Conservation (phyloP, 2,329 filamentous ascomycete genomes). For the Aspergillus novoparasiticus region DNA sequence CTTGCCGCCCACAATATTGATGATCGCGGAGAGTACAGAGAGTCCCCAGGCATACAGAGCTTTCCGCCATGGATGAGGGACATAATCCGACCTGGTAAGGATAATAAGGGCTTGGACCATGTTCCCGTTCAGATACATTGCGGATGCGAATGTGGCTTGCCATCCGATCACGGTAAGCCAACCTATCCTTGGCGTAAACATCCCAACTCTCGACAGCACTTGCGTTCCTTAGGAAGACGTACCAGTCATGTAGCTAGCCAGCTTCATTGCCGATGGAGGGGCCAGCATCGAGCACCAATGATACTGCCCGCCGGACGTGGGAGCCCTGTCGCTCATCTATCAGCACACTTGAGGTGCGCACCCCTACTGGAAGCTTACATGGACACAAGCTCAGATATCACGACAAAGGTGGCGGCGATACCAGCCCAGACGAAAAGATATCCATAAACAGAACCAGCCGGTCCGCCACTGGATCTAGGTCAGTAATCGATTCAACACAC, state of each 20-base stretch:
- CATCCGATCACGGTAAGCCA: slow-evolving; percentile 48
- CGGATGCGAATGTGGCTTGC: slow-evolving; percentile 47
- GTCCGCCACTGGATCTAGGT: slow-evolving; percentile 29
- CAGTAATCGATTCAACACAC: not conserved
- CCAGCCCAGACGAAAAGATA: slow-evolving; percentile 39
- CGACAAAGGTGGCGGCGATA: slow-evolving; percentile 27
- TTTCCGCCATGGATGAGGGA: slow-evolving; percentile 50
- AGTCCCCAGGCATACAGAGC: slow-evolving; percentile 52
- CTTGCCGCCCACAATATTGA: slow-evolving; percentile 49
- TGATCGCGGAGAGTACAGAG: slow-evolving; percentile 38
- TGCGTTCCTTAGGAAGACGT: not conserved
- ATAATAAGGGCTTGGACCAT: slow-evolving; percentile 40
- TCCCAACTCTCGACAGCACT: not conserved
- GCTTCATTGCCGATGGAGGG: slow-evolving; percentile 34
- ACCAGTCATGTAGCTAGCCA: slow-evolving; percentile 44
- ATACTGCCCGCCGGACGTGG: slow-evolving; percentile 42
- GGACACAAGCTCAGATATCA: slow-evolving; percentile 36
- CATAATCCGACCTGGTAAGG: slow-evolving; percentile 43
- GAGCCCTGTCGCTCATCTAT: slow-evolving; percentile 25
- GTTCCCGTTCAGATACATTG: slow-evolving; percentile 34
- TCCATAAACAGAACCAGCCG: slow-evolving; percentile 35
- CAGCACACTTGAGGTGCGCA: not conserved
- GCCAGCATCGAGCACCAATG: slow-evolving; percentile 47
- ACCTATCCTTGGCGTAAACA: slow-evolving; percentile 20
- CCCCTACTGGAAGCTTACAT: slow-evolving; percentile 24